phyloP scores from a whole-genome alignment of 208 protist species.

The Herpetomonas samuelpessoai region DNA sequence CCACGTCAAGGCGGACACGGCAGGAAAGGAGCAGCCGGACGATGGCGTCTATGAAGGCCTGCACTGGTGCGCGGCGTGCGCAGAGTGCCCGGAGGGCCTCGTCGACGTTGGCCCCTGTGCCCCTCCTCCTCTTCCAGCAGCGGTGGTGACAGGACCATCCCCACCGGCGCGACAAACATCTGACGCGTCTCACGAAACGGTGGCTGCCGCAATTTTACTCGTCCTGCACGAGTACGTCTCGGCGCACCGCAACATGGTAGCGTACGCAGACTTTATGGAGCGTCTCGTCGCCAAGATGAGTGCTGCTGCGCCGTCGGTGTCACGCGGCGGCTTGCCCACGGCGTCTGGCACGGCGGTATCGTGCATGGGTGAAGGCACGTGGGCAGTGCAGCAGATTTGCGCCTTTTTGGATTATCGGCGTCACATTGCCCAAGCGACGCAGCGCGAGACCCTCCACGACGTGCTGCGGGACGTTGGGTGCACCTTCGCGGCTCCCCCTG shows the following conservation, averaged over 20 bases:
- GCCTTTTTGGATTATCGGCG: conserved; percentile 15
- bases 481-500: conserved; percentile 46
- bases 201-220: conserved; percentile 50
- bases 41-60: conserved; percentile 7
- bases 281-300: conserved; percentile 62
- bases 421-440: conserved; percentile 14
- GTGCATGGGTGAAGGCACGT: too few species aligned
- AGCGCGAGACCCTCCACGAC: conserved; percentile 19
- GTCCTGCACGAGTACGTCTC: conserved; percentile 59
- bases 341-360: too few species aligned
- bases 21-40: neutral
- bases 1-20: neutral
- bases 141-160: too few species aligned
- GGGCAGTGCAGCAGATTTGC: conserved; percentile 5
- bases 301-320: neutral
- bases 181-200: conserved; percentile 3
- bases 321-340: too few species aligned
- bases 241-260: conserved; percentile 47
- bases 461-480: conserved; percentile 63
- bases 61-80: conserved; percentile 55
- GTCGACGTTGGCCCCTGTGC: neutral
- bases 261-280: conserved; percentile 56
- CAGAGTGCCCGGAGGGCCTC: conserved; percentile 24
- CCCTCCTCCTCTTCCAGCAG: too few species aligned
- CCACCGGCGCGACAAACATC: neutral